A percentile compares a stretch with the other conserved stretches of the same genome.
phyloP scores from a whole-genome alignment of 179 eudicot genomes.

The Monotropa hypopitys region DNA sequence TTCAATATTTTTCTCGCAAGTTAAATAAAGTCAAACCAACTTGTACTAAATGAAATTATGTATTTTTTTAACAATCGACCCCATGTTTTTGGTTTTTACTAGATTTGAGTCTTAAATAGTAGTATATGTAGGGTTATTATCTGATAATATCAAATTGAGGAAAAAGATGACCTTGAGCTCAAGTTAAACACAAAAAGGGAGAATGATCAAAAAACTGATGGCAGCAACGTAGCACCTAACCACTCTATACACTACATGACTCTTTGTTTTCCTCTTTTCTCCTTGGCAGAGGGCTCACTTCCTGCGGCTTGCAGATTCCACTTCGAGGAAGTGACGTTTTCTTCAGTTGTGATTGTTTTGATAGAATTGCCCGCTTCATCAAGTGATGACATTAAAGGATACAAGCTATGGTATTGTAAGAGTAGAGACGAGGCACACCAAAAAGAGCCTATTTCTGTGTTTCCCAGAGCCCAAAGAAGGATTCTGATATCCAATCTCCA shows the following conservation, averaged over 20 bases:
- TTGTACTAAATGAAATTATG: not conserved
- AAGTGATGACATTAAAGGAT: slow-evolving; percentile 42
- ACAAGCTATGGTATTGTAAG: slow-evolving; percentile 80
- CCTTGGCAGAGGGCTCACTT: slow-evolving; percentile 70
- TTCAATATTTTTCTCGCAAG: not conserved
- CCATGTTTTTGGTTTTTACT: not conserved
- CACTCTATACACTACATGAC: not conserved
- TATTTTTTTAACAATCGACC: not conserved
- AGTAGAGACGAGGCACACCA: slow-evolving; percentile 37
- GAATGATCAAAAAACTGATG: too few relatives aligned
- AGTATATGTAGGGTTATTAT: not conserved
- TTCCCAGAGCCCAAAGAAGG: slow-evolving; percentile 51
- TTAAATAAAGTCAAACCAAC: not conserved
- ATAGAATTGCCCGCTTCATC: slow-evolving; percentile 39
- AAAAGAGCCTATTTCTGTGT: slow-evolving; percentile 43
- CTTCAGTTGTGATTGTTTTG: slow-evolving; percentile 65
- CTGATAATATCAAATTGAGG: not conserved
- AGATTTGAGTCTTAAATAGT: not conserved
- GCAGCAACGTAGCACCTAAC: not conserved
- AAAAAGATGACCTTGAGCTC: not conserved
- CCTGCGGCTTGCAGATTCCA: slow-evolving; percentile 84
- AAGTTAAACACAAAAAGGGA: not conserved
- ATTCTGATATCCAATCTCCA: slow-evolving; percentile 48
- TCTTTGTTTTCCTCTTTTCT: slow-evolving; percentile 6
- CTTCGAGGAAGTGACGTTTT: slow-evolving; percentile 70